Percentiles rank a stretch among this genome's conserved stretches.
Evolutionary conservation across 2,329 filamentous ascomycete species (phyloP).

Genomic region (Alternaria triticimaculans): DNA sequence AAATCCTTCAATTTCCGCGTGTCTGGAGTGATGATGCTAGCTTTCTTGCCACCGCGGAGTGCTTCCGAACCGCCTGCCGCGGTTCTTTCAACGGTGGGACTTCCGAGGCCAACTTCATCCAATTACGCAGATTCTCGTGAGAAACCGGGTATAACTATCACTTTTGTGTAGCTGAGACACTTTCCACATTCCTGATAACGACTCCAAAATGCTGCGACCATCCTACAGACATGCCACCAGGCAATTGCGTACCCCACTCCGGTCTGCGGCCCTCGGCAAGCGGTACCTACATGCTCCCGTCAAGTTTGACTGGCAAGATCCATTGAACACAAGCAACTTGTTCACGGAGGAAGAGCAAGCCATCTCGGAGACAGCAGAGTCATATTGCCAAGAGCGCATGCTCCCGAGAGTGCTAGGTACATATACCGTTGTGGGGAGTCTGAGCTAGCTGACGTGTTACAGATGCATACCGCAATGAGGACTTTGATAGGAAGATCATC

Average conservation of each 20-base stretch:
- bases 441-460: constrained; percentile 13
- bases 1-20: background rate
- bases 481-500: constrained; percentile 85
- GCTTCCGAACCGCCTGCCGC: constrained; percentile 28
- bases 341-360: constrained; percentile 90
- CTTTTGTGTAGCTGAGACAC: background rate
- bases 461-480: constrained; percentile 87
- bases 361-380: constrained; percentile 87
- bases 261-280: constrained; percentile 41
- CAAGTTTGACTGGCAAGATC: constrained; percentile 90
- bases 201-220: constrained; percentile 53
- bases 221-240: constrained; percentile 48
- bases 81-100: constrained; percentile 25
- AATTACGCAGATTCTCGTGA: constrained; percentile 10
- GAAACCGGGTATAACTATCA: background rate
- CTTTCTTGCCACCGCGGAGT: constrained; percentile 28
- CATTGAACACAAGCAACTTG: constrained; percentile 74
- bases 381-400: constrained; percentile 91
- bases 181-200: background rate
- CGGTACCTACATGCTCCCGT: constrained; percentile 53
- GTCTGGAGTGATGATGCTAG: constrained; percentile 6
- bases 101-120: constrained; percentile 31
- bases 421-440: constrained; percentile 1
- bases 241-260: constrained; percentile 45
- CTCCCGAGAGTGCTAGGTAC: constrained; percentile 84